Percentiles rank a stretch among this genome's conserved stretches.
Conservation (phyloP, 768 basidiomycete genomes). For the Jaapia argillacea region DNA sequence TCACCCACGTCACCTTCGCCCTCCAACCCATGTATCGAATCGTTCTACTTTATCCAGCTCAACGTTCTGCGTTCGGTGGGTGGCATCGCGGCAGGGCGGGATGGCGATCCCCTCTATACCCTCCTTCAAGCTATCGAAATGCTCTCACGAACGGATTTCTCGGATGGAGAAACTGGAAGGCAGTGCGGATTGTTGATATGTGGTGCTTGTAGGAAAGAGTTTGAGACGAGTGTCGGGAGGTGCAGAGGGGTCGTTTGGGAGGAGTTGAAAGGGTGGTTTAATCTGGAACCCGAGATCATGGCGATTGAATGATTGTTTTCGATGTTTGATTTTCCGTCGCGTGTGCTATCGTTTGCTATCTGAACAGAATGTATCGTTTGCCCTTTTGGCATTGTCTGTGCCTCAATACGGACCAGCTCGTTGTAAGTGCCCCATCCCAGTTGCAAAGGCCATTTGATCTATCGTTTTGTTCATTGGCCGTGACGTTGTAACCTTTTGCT, state of each 20-base stretch:
- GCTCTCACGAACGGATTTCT: slow-evolving; percentile 62
- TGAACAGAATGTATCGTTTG: no score
- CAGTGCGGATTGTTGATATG: slow-evolving; percentile 48
- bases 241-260: slow-evolving; percentile 56
- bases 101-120: slow-evolving; percentile 66
- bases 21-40: slow-evolving; percentile 48
- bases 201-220: slow-evolving; percentile 37
- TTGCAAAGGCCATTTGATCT: no score
- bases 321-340: no score
- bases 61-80: slow-evolving; percentile 62
- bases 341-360: no score
- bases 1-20: slow-evolving; percentile 42
- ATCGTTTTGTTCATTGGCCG: no score
- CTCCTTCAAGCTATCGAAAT: slow-evolving; percentile 61
- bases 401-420: no score
- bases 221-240: slow-evolving; percentile 27
- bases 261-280: slow-evolving; percentile 56
- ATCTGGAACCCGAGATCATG: no score
- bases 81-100: slow-evolving; percentile 61
- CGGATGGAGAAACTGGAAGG: slow-evolving; percentile 41
- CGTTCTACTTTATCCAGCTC: slow-evolving; percentile 69
- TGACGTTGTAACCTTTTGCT: no score
- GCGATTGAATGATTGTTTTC: no score
- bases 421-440: no score
- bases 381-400: no score